Evolutionary conservation across 2,329 filamentous ascomycete genomes (phyloP).

Genomic region (Mycocentrospora acerina): DNA sequence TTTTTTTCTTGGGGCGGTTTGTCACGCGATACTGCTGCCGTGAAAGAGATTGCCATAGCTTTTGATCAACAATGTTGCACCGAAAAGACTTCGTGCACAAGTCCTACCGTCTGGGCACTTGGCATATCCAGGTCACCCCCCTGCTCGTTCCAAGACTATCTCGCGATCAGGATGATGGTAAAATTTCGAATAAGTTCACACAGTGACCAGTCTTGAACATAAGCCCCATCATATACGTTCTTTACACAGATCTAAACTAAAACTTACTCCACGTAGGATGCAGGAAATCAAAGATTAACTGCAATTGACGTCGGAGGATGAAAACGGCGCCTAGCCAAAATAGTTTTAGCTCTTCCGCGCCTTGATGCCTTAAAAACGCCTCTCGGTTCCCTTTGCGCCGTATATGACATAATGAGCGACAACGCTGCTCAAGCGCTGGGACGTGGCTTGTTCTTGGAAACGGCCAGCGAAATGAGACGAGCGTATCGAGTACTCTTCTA

Average conservation of each 20-base stretch:
- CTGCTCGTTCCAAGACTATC: slow-evolving; percentile 7
- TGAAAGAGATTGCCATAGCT: slow-evolving; percentile 1
- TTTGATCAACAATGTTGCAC: slow-evolving; percentile 5
- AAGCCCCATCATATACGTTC: too few species aligned
- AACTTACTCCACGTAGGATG: too few species aligned
- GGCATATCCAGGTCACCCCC: slow-evolving; percentile 10
- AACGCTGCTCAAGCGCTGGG: slow-evolving; percentile 5
- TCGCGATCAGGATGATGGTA: neutral
- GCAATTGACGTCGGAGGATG: slow-evolving; percentile 17
- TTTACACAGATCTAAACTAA: too few species aligned
- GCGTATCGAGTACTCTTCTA: slow-evolving; percentile 14
- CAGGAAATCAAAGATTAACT: slow-evolving; percentile 8
- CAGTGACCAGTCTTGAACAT: neutral
- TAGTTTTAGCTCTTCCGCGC: too few species aligned
- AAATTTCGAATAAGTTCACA: neutral
- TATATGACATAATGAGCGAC: neutral
- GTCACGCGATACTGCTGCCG: slow-evolving; percentile 1
- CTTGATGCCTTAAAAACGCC: slow-evolving; percentile 8
- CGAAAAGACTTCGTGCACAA: slow-evolving; percentile 8
- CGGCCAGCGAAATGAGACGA: slow-evolving; percentile 1
- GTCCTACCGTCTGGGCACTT: slow-evolving; percentile 17
- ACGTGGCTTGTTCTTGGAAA: slow-evolving; percentile 6
- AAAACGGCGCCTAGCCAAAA: slow-evolving; percentile 4
- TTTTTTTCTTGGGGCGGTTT: too few species aligned
- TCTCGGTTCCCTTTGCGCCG: slow-evolving; percentile 11